A percentile compares a stretch with the other conserved stretches of the same genome.
These are phyloP conservation scores for Chlamydomonas schloesseri DNA, from an alignment of 139 green algal genomes.

Conservation along the genomic window DNA sequence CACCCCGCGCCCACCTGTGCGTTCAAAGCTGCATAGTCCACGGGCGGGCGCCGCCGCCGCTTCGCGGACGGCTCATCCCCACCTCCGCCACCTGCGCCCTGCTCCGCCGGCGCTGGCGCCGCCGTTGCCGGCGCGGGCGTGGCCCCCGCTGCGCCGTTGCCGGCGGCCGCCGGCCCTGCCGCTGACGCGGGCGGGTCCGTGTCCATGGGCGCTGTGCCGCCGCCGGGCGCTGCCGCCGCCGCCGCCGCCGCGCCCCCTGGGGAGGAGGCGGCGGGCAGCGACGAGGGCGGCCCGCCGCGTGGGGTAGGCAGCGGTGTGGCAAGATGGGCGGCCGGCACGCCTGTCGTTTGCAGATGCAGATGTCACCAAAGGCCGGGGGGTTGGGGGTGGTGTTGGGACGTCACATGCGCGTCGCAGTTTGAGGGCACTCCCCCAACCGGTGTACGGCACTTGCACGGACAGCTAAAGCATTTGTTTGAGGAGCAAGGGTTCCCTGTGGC, in stretches of 20 bases:
- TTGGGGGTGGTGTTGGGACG: neutral
- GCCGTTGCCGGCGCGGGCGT: constrained; percentile 3
- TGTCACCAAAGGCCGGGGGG: neutral
- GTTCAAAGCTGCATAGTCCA: constrained; percentile 86
- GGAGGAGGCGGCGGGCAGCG: neutral
- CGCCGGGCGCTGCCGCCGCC: neutral
- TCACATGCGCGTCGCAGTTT: too few relatives aligned
- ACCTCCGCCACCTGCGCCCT: neutral
- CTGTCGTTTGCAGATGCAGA: neutral
- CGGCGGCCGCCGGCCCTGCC: neutral
- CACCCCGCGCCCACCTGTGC: constrained; percentile 63
- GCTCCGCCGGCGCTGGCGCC: constrained; percentile 8
- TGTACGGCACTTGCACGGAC: too few relatives aligned
- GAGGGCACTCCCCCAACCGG: too few relatives aligned
- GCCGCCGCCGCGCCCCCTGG: neutral
- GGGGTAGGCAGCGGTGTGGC: neutral
- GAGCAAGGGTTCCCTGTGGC: too few relatives aligned
- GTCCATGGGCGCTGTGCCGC: constrained; percentile 7
- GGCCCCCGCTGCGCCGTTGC: neutral
- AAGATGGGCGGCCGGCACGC: neutral
- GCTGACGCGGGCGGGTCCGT: neutral
- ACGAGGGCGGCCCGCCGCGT: neutral
- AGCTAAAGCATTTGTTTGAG: too few relatives aligned
- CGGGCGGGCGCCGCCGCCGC: constrained; percentile 65
- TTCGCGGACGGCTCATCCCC: constrained; percentile 46